Percentiles rank a stretch among this genome's conserved stretches.
phyloP scores from a whole-genome alignment of 345 rosid species.

The Fremontodendron californicum region DNA sequence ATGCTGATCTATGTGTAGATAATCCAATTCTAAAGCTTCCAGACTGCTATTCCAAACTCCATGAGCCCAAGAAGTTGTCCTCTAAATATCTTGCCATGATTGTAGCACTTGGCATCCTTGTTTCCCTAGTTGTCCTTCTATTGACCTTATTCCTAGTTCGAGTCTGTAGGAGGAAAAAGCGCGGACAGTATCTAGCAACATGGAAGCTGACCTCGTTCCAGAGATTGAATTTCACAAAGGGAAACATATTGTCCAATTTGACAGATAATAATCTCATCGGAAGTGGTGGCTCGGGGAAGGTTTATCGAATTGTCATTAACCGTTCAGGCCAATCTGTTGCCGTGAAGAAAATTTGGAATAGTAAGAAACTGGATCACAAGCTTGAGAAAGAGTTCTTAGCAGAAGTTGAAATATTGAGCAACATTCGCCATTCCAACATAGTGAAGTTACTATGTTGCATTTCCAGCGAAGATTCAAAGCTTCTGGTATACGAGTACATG shows the following conservation, averaged over 20 bases:
- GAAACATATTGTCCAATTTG: constrained; percentile 53
- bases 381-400: constrained; percentile 72
- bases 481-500: constrained; percentile 87
- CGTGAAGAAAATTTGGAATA: constrained; percentile 79
- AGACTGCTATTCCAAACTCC: constrained; percentile 34
- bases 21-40: constrained; percentile 48
- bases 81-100: constrained; percentile 45
- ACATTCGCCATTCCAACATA: constrained; percentile 75
- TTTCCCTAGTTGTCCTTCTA: constrained; percentile 26
- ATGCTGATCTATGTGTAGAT: constrained; percentile 56
- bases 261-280: constrained; percentile 76
- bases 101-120: constrained; percentile 35
- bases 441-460: constrained; percentile 84
- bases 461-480: constrained; percentile 76
- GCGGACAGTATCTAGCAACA: constrained; percentile 30
- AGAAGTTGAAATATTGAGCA: constrained; percentile 73
- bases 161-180: constrained; percentile 42
- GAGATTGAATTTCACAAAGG: constrained; percentile 56
- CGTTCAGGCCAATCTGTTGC: constrained; percentile 55
- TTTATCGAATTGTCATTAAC: constrained; percentile 49
- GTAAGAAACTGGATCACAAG: constrained; percentile 41
- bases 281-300: constrained; percentile 90
- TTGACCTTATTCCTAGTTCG: constrained; percentile 41
- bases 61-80: constrained; percentile 32
- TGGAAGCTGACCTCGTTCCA: constrained; percentile 92